Base-by-base conservation (phyloP, 2,329 filamentous ascomycete species). In the Stachybotrys chlorohalonatus region DNA sequence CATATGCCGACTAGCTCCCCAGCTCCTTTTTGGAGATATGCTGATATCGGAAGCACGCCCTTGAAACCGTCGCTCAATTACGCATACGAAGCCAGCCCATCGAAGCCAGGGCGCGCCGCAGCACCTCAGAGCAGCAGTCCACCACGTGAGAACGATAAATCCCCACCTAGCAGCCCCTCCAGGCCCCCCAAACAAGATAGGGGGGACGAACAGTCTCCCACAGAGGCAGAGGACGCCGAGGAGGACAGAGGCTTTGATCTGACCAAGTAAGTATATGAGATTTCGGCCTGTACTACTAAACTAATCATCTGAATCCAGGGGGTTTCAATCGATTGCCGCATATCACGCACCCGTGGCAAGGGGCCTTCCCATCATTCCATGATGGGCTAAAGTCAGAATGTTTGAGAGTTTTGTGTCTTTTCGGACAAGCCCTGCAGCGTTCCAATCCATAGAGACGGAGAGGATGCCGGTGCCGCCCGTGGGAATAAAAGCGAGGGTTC, bases 21-120 rank as follows among this genome's bases (percentile, higher is more conserved):
- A 0, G 90, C 90, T 1, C 89, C 89, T 0, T 94, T 95, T 69
- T 95, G 90, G 90, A 91, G 89, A 68, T 94, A 89, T 69, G 85
- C 87, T 47, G 87, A 91, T 60, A 81, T 90, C 56, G 81, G 82
- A 31, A 89, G 84, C 68, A 92, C 88, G 2, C 89, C 89, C 1
- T 74, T 88, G 53, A 75, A 76, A 61, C 71, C 75, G 13, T 62
- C 70, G 5, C 63, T 68, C 0, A 68, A 73, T 5, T 62, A 60
- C 13, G 52, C 59, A 7, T 83, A 81, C 55, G 83, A 86, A 57
- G 66, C 79, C 47, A 86, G 83, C 62, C 84, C 84, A 1, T 78
- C 77, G 7, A 85, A 84, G 64, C 64, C 68, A 15, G 64, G 46
- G 7, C 46, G 46, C 46, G 36, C 69, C 24, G 69, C 69, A 31